Evolutionary conservation across 768 basidiomycete species (phyloP).

Genomic region (Gelatoporia subvermispora): DNA sequence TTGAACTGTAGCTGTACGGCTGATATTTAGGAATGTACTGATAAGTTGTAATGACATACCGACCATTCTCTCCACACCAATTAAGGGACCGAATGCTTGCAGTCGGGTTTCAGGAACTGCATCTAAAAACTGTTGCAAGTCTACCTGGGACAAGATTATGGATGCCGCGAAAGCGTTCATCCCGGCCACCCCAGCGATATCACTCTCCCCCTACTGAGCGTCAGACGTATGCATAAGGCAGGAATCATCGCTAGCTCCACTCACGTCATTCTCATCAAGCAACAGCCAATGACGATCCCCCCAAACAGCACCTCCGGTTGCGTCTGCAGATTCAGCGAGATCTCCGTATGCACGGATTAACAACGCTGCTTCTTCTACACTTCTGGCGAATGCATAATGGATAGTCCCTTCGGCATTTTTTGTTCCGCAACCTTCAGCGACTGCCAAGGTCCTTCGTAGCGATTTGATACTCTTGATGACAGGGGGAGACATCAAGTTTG

Average conservation of each 20-base stretch:
- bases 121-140: slow-evolving; percentile 52
- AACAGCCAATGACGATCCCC: slow-evolving; percentile 60
- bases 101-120: slow-evolving; percentile 43
- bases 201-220: slow-evolving; percentile 49
- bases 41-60: slow-evolving; percentile 19
- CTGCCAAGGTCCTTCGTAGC: slow-evolving; percentile 55
- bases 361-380: slow-evolving; percentile 51
- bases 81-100: slow-evolving; percentile 37
- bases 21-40: not conserved
- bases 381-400: slow-evolving; percentile 58
- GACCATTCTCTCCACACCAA: slow-evolving; percentile 53
- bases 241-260: not conserved
- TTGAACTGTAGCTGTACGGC: slow-evolving; percentile 30
- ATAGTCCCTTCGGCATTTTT: slow-evolving; percentile 42
- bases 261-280: slow-evolving; percentile 49
- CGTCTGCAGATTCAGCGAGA: slow-evolving; percentile 41
- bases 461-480: slow-evolving; percentile 67
- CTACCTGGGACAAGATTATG: slow-evolving; percentile 52
- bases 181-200: slow-evolving; percentile 49
- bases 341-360: slow-evolving; percentile 57
- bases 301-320: slow-evolving; percentile 46
- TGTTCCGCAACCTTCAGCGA: slow-evolving; percentile 55
- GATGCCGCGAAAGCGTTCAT: slow-evolving; percentile 71
- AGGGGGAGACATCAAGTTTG: slow-evolving; percentile 49
- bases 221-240: slow-evolving; percentile 21